Conservation (phyloP, 1,284 basidiomycete species). For the Cutaneotrichosporon sp. region DNA sequence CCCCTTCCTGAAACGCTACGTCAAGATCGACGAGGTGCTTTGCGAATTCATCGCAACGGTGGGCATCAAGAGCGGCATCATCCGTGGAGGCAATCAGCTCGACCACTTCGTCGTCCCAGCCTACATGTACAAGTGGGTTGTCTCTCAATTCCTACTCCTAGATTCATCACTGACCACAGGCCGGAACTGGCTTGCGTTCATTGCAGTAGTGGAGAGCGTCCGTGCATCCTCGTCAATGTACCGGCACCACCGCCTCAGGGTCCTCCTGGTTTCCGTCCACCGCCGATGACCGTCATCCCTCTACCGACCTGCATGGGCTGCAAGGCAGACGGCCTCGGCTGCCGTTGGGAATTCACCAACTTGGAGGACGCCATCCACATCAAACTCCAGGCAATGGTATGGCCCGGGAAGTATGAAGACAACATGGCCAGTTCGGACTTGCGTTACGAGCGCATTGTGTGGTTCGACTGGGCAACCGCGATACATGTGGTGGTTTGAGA, state of each 20-base stretch:
- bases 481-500: too few relatives aligned
- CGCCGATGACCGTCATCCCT: constrained; percentile 3
- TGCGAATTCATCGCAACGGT: not conserved
- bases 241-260: not conserved
- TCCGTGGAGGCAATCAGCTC: not conserved
- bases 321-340: not conserved
- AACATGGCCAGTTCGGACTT: not conserved
- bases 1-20: constrained; percentile 11
- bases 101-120: constrained; percentile 5
- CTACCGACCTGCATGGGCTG: constrained; percentile 12
- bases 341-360: not conserved
- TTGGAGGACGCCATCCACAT: not conserved
- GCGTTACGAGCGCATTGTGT: constrained; percentile 2
- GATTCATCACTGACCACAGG: constrained; percentile 5
- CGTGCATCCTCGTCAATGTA: constrained; percentile 4
- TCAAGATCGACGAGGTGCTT: not conserved
- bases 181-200: not conserved
- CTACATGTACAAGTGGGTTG: constrained; percentile 15
- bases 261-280: not conserved
- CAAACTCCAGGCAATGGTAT: constrained; percentile 5
- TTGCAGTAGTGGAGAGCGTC: not conserved
- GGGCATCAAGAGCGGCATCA: not conserved
- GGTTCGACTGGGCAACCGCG: constrained; percentile 3
- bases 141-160: not conserved
- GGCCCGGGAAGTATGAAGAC: not conserved